Conservation (phyloP, 768 basidiomycete genomes). For the Cantharellus anzutake region DNA sequence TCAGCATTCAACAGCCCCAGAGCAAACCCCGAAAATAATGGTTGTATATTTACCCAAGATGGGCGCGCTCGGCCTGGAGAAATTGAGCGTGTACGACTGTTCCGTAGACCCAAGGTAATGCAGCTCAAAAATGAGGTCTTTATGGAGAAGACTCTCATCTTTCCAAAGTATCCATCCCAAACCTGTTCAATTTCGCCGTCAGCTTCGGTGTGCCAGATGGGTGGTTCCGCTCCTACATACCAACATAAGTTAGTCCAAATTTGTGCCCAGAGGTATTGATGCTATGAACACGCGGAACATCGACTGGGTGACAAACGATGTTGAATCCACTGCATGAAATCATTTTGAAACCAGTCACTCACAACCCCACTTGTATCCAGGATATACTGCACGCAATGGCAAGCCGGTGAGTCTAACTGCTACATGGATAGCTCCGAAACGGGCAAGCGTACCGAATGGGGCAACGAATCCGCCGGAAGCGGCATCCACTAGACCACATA, state of each 20-base stretch:
- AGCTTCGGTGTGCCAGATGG: not conserved
- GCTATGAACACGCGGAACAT: slow-evolving; percentile 38
- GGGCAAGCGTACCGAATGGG: slow-evolving; percentile 24
- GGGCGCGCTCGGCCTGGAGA: slow-evolving; percentile 40
- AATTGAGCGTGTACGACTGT: slow-evolving; percentile 55
- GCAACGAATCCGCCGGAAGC: slow-evolving; percentile 46
- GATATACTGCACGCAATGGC: slow-evolving; percentile 18
- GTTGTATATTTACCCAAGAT: slow-evolving; percentile 27
- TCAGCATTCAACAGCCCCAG: too few relatives aligned
- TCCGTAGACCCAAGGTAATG: slow-evolving; percentile 35
- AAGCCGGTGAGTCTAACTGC: not conserved
- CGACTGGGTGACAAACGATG: slow-evolving; percentile 14
- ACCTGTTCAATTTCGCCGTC: slow-evolving; percentile 10
- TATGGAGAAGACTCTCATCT: slow-evolving; percentile 34
- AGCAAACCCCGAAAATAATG: too few relatives aligned
- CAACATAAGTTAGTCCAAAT: slow-evolving; percentile 36
- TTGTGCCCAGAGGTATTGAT: slow-evolving; percentile 41
- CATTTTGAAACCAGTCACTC: not conserved
- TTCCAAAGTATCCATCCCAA: slow-evolving; percentile 52
- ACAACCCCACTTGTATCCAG: slow-evolving; percentile 34
- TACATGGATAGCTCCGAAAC: not conserved
- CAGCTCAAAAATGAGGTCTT: slow-evolving; percentile 49
- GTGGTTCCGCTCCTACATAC: slow-evolving; percentile 12
- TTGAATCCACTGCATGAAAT: not conserved
- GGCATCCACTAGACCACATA: slow-evolving; percentile 18